Evolutionary conservation across 1,284 basidiomycete species (phyloP).

Genomic region (Moesziomyces sp.): DNA sequence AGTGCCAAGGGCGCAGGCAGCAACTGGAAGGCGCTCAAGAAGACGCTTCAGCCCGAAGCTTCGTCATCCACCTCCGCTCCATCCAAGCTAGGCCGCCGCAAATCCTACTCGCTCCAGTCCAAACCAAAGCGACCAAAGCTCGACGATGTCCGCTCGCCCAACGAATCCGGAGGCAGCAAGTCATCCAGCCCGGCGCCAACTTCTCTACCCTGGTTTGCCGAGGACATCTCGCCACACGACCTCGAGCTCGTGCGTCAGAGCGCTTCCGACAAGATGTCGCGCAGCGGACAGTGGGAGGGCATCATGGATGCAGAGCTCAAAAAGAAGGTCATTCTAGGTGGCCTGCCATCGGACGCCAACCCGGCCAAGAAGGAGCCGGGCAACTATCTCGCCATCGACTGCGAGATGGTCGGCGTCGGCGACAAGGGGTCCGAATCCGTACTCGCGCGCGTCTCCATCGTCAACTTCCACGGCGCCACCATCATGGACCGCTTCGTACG

Average conservation of each 20-base stretch:
- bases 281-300: slow-evolving; percentile 53
- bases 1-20: slow-evolving; percentile 42
- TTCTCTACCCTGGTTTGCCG: slow-evolving; percentile 61
- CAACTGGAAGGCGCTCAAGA: slow-evolving; percentile 62
- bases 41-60: slow-evolving; percentile 36
- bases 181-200: slow-evolving; percentile 28
- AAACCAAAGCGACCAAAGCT: slow-evolving; percentile 12
- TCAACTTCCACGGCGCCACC: slow-evolving; percentile 87
- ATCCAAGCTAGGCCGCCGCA: neutral
- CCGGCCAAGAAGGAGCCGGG: slow-evolving; percentile 71
- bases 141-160: neutral
- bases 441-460: slow-evolving; percentile 88
- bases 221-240: slow-evolving; percentile 61
- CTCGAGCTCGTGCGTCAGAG: slow-evolving; percentile 50
- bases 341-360: slow-evolving; percentile 25
- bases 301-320: slow-evolving; percentile 50
- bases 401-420: slow-evolving; percentile 97
- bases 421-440: slow-evolving; percentile 81
- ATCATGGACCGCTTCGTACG: slow-evolving; percentile 86
- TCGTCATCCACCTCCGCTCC: slow-evolving; percentile 7
- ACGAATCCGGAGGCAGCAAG: slow-evolving; percentile 11
- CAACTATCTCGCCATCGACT: slow-evolving; percentile 86
- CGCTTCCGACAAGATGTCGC: slow-evolving; percentile 31
- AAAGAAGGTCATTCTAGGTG: slow-evolving; percentile 54
- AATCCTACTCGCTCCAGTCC: slow-evolving; percentile 7